phyloP scores from a whole-genome alignment of 2,329 filamentous ascomycete genomes.

The Colletotrichum paranaense region DNA sequence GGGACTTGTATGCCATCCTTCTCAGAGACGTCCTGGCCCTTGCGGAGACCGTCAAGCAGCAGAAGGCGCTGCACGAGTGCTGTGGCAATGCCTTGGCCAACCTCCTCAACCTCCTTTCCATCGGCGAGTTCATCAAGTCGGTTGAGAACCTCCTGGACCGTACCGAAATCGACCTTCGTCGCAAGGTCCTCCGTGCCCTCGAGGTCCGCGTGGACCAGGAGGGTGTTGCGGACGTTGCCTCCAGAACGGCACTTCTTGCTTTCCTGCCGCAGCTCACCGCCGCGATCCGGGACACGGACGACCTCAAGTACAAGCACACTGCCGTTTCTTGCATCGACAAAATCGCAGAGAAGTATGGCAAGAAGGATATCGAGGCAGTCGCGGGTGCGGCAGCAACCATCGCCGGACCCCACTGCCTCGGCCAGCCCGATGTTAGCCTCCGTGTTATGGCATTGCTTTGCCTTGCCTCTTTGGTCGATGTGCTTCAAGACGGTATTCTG shows the following conservation, averaged over 20 bases:
- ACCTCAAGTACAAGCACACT: conserved; percentile 83
- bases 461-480: conserved; percentile 88
- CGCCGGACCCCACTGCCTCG: conserved; percentile 80
- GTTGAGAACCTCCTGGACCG: conserved; percentile 84
- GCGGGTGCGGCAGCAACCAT: conserved; percentile 81
- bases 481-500: conserved; percentile 86
- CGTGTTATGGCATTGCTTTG: conserved; percentile 89
- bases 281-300: conserved; percentile 78
- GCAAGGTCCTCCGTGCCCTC: conserved; percentile 83
- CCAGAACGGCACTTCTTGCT: conserved; percentile 77
- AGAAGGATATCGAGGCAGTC: conserved; percentile 85
- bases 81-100: conserved; percentile 80
- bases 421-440: conserved; percentile 77
- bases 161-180: conserved; percentile 78
- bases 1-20: conserved; percentile 75
- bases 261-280: conserved; percentile 84
- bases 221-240: conserved; percentile 74
- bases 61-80: conserved; percentile 65
- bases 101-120: conserved; percentile 86
- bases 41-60: conserved; percentile 71
- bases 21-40: conserved; percentile 74
- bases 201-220: conserved; percentile 82
- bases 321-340: conserved; percentile 92
- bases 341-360: conserved; percentile 94
- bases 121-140: conserved; percentile 88